phyloP scores from a whole-genome alignment of 495 filamentous ascomycete genomes.

The Aspergillus heteromorphus region DNA sequence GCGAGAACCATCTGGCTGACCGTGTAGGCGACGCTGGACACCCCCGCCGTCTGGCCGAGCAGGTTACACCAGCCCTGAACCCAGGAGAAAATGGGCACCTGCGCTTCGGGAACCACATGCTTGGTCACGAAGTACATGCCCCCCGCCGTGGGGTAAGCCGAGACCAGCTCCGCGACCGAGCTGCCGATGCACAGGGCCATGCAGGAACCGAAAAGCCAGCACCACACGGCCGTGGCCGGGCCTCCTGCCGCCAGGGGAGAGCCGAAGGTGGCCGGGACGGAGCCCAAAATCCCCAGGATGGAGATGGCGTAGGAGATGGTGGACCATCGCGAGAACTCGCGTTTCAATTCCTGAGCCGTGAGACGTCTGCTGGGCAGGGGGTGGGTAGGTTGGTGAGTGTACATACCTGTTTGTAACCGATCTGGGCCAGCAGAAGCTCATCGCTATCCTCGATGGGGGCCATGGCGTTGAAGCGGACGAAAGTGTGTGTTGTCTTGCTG shows the following conservation, averaged over 20 bases:
- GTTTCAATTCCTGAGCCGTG: constrained; percentile 47
- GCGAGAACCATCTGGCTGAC: constrained; percentile 57
- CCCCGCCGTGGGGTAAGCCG: constrained; percentile 58
- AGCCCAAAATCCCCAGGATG: constrained; percentile 64
- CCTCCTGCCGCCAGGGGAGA: constrained; percentile 60
- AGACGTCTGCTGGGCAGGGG: too few relatives aligned
- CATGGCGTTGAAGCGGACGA: constrained; percentile 20
- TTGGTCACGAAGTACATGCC: constrained; percentile 64
- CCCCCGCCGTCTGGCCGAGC: constrained; percentile 55
- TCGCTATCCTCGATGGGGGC: constrained; percentile 57
- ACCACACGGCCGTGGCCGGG: constrained; percentile 66
- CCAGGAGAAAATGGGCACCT: constrained; percentile 56
- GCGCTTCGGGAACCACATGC: constrained; percentile 50
- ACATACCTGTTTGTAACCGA: constrained; percentile 69
- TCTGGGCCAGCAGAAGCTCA: constrained; percentile 58
- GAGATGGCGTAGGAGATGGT: constrained; percentile 72
- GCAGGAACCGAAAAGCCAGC: constrained; percentile 62
- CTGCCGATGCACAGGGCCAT: constrained; percentile 66
- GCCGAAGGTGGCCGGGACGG: constrained; percentile 63
- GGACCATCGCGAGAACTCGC: constrained; percentile 70
- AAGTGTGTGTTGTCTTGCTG: not conserved
- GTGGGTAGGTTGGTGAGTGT: too few relatives aligned
- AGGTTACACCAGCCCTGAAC: constrained; percentile 60
- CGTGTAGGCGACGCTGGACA: constrained; percentile 52
- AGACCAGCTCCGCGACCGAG: constrained; percentile 59